Conservation (phyloP, 108 stramenopile species). For the Aureococcus anophagefferens region DNA sequence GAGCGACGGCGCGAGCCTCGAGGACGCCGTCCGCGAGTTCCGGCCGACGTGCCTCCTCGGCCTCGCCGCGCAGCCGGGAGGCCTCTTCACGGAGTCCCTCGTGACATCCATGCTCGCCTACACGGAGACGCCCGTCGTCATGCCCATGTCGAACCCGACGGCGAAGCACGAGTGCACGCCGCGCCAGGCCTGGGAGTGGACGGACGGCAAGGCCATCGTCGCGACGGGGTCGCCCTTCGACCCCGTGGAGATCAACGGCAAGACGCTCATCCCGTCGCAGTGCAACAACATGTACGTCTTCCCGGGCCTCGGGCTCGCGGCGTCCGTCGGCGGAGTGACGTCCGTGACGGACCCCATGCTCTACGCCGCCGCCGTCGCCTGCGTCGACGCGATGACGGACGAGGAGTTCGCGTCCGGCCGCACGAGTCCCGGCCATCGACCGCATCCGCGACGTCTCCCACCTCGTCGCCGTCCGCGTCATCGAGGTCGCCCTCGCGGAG, state of each 20-base stretch:
- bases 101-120: conserved; percentile 32
- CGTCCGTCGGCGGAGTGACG: conserved; percentile 68
- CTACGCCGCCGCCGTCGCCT: conserved; percentile 72
- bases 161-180: conserved; percentile 91
- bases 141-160: conserved; percentile 96
- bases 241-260: conserved; percentile 59
- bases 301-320: conserved; percentile 79
- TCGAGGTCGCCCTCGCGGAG: conserved; percentile 65
- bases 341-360: conserved; percentile 77
- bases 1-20: conserved; percentile 16
- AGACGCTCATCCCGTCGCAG: conserved; percentile 54
- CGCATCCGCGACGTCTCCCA: conserved; percentile 75
- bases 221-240: conserved; percentile 90
- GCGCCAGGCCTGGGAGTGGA: conserved; percentile 92
- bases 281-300: conserved; percentile 71
- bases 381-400: conserved; percentile 62
- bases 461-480: conserved; percentile 68
- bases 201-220: conserved; percentile 80
- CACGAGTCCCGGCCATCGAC: conserved; percentile 69
- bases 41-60: conserved; percentile 85
- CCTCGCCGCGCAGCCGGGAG: conserved; percentile 76
- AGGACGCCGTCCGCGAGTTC: conserved; percentile 22
- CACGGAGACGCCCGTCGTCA: conserved; percentile 72
- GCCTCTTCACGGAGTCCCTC: conserved; percentile 58
- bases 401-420: conserved; percentile 66